These are phyloP conservation scores for Cercospora zeina DNA, from an alignment of 2,329 filamentous ascomycete genomes.

Conservation along the genomic window DNA sequence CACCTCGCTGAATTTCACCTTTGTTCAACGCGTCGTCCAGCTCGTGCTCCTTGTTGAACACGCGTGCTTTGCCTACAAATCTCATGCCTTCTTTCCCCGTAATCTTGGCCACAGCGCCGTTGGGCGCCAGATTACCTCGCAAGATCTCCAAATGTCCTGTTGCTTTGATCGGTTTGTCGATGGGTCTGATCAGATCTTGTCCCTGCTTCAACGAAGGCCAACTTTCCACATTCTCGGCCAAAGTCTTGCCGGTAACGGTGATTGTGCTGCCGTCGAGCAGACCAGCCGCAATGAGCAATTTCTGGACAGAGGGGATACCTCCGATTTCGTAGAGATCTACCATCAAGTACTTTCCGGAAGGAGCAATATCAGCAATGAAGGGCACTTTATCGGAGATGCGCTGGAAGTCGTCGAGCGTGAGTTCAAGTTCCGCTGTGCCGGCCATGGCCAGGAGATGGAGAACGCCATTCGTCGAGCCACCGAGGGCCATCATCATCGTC, in stretches of 20 bases:
- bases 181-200: conserved; percentile 78
- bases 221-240: conserved; percentile 75
- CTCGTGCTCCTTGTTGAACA: conserved; percentile 82
- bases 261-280: conserved; percentile 75
- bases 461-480: conserved; percentile 84
- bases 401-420: conserved; percentile 81
- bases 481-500: conserved; percentile 87
- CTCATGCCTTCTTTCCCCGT: conserved; percentile 87
- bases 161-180: conserved; percentile 79
- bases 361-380: conserved; percentile 81
- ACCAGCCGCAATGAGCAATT: conserved; percentile 73
- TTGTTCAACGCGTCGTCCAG: conserved; percentile 72
- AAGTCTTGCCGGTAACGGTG: conserved; percentile 80
- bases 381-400: conserved; percentile 79
- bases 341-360: conserved; percentile 82
- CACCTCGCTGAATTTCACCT: conserved; percentile 68
- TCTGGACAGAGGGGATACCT: conserved; percentile 81
- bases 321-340: conserved; percentile 84
- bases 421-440: conserved; percentile 72
- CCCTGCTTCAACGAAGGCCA: conserved; percentile 74
- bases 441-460: conserved; percentile 91
- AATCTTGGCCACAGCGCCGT: conserved; percentile 91
- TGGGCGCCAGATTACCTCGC: conserved; percentile 81
- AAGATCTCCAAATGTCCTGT: conserved; percentile 89
- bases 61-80: conserved; percentile 77